phyloP scores from a whole-genome alignment of 805 yeast genomes.

The Torulaspora indica region DNA sequence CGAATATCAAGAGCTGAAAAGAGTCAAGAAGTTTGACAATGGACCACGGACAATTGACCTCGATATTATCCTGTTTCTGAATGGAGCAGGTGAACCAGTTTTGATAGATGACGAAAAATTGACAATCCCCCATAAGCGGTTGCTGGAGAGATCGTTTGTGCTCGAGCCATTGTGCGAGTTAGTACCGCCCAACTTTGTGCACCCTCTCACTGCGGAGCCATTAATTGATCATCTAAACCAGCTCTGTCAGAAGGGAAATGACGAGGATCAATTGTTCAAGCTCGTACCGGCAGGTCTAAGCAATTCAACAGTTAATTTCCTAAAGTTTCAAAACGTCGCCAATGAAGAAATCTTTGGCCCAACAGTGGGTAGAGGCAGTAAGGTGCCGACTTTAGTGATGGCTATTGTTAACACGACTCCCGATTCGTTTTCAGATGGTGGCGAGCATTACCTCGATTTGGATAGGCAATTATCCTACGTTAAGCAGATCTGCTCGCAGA shows the following conservation, averaged over 20 bases:
- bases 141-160: slow-evolving; percentile 89
- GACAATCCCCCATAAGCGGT: slow-evolving; percentile 77
- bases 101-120: slow-evolving; percentile 55
- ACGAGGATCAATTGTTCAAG: slow-evolving; percentile 46
- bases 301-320: slow-evolving; percentile 21
- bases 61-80: slow-evolving; percentile 66
- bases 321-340: slow-evolving; percentile 30
- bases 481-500: slow-evolving; percentile 46
- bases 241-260: slow-evolving; percentile 45
- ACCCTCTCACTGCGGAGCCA: slow-evolving; percentile 86
- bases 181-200: slow-evolving; percentile 57
- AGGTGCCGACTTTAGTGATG: slow-evolving; percentile 61
- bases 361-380: slow-evolving; percentile 31
- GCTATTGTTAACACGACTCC: slow-evolving; percentile 87
- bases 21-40: slow-evolving; percentile 77
- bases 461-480: slow-evolving; percentile 46
- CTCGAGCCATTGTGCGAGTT: slow-evolving; percentile 83
- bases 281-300: slow-evolving; percentile 42
- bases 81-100: slow-evolving; percentile 34
- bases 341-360: slow-evolving; percentile 45
- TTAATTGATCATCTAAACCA: slow-evolving; percentile 61
- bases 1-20: slow-evolving; percentile 63
- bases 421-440: slow-evolving; percentile 94
- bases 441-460: slow-evolving; percentile 37
- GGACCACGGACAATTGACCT: slow-evolving; percentile 92